A percentile compares a stretch with the other conserved stretches of the same genome.
phyloP scores from a whole-genome alignment of 768 basidiomycete species.

The Exsudoporus frostii region DNA sequence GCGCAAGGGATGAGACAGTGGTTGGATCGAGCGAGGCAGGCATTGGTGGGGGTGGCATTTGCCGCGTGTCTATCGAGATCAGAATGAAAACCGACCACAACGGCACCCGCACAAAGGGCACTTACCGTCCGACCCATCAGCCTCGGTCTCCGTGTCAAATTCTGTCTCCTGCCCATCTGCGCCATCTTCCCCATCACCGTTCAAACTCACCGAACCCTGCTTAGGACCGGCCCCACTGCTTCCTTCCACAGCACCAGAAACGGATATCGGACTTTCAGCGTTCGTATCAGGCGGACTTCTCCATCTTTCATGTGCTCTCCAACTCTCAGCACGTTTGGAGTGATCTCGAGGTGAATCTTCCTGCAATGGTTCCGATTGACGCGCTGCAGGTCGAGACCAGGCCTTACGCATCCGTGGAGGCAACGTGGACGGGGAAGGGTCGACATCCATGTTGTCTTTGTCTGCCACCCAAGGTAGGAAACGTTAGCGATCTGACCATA shows the following conservation, averaged over 20 bases:
- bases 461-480: constrained; percentile 1
- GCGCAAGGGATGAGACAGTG: constrained; percentile 31
- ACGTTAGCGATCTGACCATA: background rate
- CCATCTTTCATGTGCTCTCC: constrained; percentile 21
- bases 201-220: background rate
- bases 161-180: constrained; percentile 29
- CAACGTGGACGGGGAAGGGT: constrained; percentile 29
- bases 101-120: background rate
- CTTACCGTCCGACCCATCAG: constrained; percentile 26
- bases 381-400: constrained; percentile 29
- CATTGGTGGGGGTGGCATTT: constrained; percentile 53
- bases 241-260: constrained; percentile 6
- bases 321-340: background rate
- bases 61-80: constrained; percentile 32
- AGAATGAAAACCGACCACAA: background rate
- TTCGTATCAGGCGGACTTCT: constrained; percentile 18
- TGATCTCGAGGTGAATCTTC: background rate
- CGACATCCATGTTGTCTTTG: constrained; percentile 14
- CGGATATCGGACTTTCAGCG: constrained; percentile 20
- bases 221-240: background rate
- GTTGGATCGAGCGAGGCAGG: constrained; percentile 44
- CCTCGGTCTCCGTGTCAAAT: constrained; percentile 32
- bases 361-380: constrained; percentile 3
- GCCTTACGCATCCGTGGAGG: constrained; percentile 65
- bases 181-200: constrained; percentile 13